phyloP scores from a whole-genome alignment of 2,329 filamentous ascomycete genomes.

The Lachnellula cervina region DNA sequence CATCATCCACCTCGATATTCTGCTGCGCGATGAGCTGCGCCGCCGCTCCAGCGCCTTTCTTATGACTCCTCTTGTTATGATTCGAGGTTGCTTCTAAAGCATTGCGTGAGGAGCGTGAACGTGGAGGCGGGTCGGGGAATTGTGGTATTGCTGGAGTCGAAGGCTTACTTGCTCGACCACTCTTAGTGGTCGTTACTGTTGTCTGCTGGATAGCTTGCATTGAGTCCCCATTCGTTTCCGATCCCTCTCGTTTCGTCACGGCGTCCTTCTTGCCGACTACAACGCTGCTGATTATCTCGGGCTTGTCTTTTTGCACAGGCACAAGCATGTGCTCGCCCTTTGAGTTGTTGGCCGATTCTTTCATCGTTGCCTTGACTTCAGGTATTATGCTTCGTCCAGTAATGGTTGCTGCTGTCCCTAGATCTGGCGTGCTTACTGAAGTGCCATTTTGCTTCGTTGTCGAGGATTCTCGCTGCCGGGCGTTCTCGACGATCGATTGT shows the following conservation, averaged over 20 bases:
- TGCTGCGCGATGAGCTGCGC: constrained; percentile 29
- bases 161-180: constrained; percentile 61
- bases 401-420: constrained; percentile 23
- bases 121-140: constrained; percentile 50
- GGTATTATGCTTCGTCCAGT: constrained; percentile 32
- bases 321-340: constrained; percentile 31
- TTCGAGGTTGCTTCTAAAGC: constrained; percentile 26
- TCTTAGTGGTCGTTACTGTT: constrained; percentile 50
- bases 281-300: constrained; percentile 23
- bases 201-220: constrained; percentile 32
- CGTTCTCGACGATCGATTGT: constrained; percentile 52
- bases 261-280: constrained; percentile 38
- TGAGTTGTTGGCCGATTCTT: constrained; percentile 38
- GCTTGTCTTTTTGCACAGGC: constrained; percentile 32
- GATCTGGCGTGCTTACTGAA: constrained; percentile 30
- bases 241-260: constrained; percentile 45
- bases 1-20: constrained; percentile 41
- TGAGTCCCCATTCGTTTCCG: constrained; percentile 40
- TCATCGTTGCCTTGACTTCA: constrained; percentile 52
- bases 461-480: constrained; percentile 52
- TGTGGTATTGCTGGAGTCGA: constrained; percentile 58
- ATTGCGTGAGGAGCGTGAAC: constrained; percentile 51
- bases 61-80: constrained; percentile 50
- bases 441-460: constrained; percentile 56
- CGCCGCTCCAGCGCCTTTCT: constrained; percentile 47